phyloP scores from a whole-genome alignment of 306 rosid genomes.

The Cercis canadensis region DNA sequence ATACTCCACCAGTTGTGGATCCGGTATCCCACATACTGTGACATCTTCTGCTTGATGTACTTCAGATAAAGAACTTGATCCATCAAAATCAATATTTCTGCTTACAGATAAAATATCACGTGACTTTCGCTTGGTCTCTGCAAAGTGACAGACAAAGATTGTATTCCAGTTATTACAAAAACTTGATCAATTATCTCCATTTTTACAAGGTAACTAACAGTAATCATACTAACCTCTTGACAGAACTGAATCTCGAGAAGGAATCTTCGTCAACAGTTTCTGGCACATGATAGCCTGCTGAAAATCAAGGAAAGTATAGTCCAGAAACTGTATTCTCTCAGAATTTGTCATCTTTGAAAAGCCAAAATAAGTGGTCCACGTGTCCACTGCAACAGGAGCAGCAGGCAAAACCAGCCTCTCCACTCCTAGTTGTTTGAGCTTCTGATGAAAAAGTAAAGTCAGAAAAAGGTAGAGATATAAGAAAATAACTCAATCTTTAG shows the following conservation, averaged over 20 bases:
- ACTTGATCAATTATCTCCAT: conserved; percentile 8
- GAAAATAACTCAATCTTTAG: neutral
- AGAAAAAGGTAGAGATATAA: neutral
- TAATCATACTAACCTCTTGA: conserved; percentile 45
- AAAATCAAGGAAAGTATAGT: conserved; percentile 75
- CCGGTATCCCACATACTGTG: conserved; percentile 39
- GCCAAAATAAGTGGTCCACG: conserved; percentile 84
- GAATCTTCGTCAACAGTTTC: conserved; percentile 57
- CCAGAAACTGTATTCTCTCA: conserved; percentile 70
- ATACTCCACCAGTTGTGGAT: conserved; percentile 52
- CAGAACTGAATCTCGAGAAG: conserved; percentile 38
- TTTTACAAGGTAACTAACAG: neutral
- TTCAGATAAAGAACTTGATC: conserved; percentile 53
- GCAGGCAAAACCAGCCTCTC: conserved; percentile 91
- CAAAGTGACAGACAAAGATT: conserved; percentile 23
- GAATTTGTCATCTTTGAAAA: conserved; percentile 63
- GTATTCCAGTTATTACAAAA: conserved; percentile 20
- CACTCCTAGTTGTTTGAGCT: conserved; percentile 72
- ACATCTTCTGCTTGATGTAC: conserved; percentile 48
- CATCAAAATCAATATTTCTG: conserved; percentile 29
- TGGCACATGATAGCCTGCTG: conserved; percentile 84
- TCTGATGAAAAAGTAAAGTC: conserved; percentile 49
- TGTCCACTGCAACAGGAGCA: conserved; percentile 66
- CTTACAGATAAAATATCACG: conserved; percentile 30
- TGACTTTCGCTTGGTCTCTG: conserved; percentile 46